A percentile compares a stretch with the other conserved stretches of the same genome.
phyloP scores from a whole-genome alignment of 2,329 filamentous ascomycete species.

The Metarhizium anisopliae region DNA sequence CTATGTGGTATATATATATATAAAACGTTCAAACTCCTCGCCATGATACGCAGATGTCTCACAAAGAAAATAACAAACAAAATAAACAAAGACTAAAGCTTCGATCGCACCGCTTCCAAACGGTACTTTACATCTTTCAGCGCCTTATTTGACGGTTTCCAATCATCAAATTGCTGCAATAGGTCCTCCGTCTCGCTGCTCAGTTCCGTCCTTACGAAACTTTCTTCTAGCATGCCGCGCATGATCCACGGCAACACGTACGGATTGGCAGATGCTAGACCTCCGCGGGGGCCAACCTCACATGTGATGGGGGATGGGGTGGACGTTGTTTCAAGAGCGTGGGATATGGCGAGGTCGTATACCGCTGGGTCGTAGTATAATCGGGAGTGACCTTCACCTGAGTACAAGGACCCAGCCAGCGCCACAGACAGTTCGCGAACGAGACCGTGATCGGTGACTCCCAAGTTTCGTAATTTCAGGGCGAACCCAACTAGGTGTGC shows the following conservation, averaged over 20 bases:
- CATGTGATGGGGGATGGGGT: slow-evolving; percentile 30
- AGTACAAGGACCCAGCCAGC: slow-evolving; percentile 82
- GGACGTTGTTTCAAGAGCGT: slow-evolving; percentile 62
- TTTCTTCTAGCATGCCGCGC: slow-evolving; percentile 85
- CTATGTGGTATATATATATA: too few species aligned
- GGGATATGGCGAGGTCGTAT: slow-evolving; percentile 69
- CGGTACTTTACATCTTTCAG: slow-evolving; percentile 94
- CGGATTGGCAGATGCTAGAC: slow-evolving; percentile 58
- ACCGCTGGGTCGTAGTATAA: slow-evolving; percentile 85
- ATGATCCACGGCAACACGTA: slow-evolving; percentile 94
- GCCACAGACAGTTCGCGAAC: slow-evolving; percentile 83
- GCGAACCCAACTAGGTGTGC: slow-evolving; percentile 88
- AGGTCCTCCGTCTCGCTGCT: slow-evolving; percentile 68
- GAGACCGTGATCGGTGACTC: slow-evolving; percentile 85
- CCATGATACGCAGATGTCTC: not conserved
- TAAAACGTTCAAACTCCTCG: not conserved
- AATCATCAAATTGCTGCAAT: slow-evolving; percentile 82
- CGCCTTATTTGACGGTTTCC: slow-evolving; percentile 84
- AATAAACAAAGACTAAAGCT: slow-evolving; percentile 41
- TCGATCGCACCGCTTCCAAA: slow-evolving; percentile 83
- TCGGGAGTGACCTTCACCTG: slow-evolving; percentile 85
- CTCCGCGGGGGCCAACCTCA: slow-evolving; percentile 13
- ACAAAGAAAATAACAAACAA: not conserved
- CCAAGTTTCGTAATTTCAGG: slow-evolving; percentile 87
- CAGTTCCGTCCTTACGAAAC: slow-evolving; percentile 76